These are phyloP conservation scores for Pseudogymnoascus sp. DNA, from an alignment of 2,329 filamentous ascomycete genomes.

Conservation along the genomic window DNA sequence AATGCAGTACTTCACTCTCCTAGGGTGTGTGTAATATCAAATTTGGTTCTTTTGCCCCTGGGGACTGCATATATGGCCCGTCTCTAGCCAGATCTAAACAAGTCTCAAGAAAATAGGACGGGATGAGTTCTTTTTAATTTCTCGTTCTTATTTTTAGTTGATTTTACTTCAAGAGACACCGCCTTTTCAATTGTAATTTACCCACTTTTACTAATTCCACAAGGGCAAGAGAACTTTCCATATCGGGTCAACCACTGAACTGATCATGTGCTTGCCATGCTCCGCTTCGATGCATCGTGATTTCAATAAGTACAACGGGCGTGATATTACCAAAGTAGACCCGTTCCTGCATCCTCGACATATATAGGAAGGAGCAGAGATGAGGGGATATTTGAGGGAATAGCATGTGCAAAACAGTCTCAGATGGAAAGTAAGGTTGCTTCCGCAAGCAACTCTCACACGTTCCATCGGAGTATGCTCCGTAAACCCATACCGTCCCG, in stretches of 20 bases:
- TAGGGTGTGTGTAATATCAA: constrained; percentile 4
- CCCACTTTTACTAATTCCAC: constrained; percentile 6
- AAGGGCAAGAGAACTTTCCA: constrained; percentile 5
- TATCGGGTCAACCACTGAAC: not conserved
- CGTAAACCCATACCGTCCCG: not conserved
- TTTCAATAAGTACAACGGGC: constrained; percentile 4
- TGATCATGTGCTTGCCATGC: constrained; percentile 1
- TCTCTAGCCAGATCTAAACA: not conserved
- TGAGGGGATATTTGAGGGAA: not conserved
- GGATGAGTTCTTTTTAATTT: not conserved
- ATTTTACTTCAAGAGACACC: not conserved
- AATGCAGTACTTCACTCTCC: not conserved
- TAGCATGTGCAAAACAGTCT: not conserved
- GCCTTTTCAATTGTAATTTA: constrained; percentile 2
- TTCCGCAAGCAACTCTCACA: not conserved
- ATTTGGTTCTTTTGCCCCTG: not conserved
- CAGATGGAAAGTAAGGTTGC: not conserved
- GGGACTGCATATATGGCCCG: not conserved
- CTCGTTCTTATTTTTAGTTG: constrained; percentile 4
- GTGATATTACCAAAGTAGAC: not conserved
- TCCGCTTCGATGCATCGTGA: constrained; percentile 5
- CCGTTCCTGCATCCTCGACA: not conserved
- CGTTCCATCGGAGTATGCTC: not conserved
- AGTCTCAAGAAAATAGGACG: not conserved
- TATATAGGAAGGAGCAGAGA: not conserved